Evolutionary conservation across 2,329 filamentous ascomycete genomes (phyloP).

Genomic region (Microdochium bolleyi): DNA sequence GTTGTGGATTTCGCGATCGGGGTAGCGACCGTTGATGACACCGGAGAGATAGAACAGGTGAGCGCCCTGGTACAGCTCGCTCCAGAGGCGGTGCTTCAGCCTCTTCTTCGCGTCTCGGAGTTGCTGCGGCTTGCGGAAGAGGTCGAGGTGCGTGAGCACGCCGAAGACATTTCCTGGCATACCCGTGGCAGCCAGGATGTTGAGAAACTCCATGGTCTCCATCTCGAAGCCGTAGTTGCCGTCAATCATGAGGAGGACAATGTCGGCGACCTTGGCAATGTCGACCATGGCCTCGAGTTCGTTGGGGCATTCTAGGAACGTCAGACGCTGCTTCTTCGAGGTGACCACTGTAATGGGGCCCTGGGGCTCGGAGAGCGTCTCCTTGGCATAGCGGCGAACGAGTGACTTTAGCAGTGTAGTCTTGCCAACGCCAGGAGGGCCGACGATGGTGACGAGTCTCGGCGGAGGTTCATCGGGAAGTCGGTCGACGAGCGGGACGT

Average conservation of each 20-base stretch:
- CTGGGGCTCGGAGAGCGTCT: constrained; percentile 80
- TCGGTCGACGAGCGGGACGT: constrained; percentile 94
- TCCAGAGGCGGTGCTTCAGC: constrained; percentile 93
- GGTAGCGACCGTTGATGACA: constrained; percentile 93
- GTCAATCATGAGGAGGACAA: constrained; percentile 95
- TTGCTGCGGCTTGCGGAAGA: constrained; percentile 89
- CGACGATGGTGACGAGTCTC: constrained; percentile 87
- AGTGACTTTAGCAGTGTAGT: constrained; percentile 93
- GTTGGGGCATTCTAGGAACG: constrained; percentile 96
- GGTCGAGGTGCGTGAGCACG: constrained; percentile 88
- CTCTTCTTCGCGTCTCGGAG: constrained; percentile 93
- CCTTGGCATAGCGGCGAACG: constrained; percentile 90
- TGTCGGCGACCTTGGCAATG: constrained; percentile 93
- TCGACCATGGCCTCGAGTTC: constrained; percentile 96
- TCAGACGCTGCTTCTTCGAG: constrained; percentile 88
- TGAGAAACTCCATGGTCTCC: constrained; percentile 99
- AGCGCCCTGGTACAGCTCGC: constrained; percentile 90
- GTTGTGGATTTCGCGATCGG: constrained; percentile 93
- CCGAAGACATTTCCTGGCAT: constrained; percentile 99
- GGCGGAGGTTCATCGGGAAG: constrained; percentile 93
- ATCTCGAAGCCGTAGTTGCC: constrained; percentile 99
- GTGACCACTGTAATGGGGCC: constrained; percentile 95
- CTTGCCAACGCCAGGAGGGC: constrained; percentile 90
- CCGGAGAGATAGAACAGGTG: constrained; percentile 96
- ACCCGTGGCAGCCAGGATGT: constrained; percentile 83